A percentile compares a stretch with the other conserved stretches of the same genome.
Conservation (phyloP, 2,329 filamentous ascomycete genomes). For the Rutstroemia sydowiana region DNA sequence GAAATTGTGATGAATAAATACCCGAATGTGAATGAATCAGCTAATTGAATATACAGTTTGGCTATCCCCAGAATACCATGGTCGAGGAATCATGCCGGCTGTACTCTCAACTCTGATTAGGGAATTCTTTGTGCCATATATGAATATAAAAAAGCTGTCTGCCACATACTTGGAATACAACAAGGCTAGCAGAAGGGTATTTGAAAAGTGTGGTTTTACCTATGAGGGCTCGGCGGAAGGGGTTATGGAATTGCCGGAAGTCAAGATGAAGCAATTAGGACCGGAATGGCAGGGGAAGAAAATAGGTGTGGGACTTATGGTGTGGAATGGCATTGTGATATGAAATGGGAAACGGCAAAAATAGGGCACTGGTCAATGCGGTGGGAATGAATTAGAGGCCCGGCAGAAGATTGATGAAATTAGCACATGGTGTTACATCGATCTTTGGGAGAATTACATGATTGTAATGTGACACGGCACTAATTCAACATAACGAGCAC, state of each 20-base stretch:
- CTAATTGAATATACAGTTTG: conserved; percentile 1
- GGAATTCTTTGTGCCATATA: conserved; percentile 10
- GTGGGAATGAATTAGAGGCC: no score
- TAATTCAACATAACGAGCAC: no score
- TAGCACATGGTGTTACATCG: no score
- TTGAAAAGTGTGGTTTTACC: conserved; percentile 14
- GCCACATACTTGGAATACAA: conserved; percentile 9
- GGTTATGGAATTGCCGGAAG: background rate
- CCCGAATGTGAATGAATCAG: no score
- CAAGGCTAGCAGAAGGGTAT: conserved; percentile 7
- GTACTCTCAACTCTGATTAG: conserved; percentile 1
- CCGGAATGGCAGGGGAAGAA: background rate
- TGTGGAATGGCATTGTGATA: no score
- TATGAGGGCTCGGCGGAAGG: background rate
- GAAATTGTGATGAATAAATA: no score
- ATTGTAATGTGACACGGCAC: no score
- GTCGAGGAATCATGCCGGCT: conserved; percentile 9
- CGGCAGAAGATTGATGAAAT: no score
- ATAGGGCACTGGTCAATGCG: no score
- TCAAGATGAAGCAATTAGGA: background rate
- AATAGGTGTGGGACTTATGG: background rate
- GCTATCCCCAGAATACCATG: conserved; percentile 6
- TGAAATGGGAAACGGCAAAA: background rate
- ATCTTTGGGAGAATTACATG: no score
- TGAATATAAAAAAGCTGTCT: conserved; percentile 3